Conservation (phyloP, 257 asterid genomes). For the Solanum acaule region DNA sequence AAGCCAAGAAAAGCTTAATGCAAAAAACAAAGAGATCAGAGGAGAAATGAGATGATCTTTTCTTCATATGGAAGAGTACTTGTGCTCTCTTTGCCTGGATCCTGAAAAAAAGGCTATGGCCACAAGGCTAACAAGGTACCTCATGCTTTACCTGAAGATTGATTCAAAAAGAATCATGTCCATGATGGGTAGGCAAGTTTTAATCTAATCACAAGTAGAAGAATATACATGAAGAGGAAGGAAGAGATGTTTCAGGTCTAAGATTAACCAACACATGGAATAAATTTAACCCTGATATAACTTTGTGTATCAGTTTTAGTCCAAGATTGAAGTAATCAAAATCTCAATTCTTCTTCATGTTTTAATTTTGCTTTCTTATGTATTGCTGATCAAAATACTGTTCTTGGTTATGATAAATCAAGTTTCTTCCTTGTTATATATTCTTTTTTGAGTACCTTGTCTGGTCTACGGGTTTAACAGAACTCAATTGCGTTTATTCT, state of each 20-base stretch:
- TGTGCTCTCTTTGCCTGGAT: not conserved
- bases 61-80: not conserved
- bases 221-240: constrained; percentile 1
- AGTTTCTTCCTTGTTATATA: not conserved
- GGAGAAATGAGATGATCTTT: not conserved
- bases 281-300: not conserved
- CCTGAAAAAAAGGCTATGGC: not conserved
- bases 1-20: not conserved
- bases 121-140: not conserved
- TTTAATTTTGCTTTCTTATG: not conserved
- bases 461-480: not conserved
- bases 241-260: not conserved
- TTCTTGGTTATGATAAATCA: not conserved
- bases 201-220: not conserved
- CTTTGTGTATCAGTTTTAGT: not conserved
- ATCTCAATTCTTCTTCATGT: not conserved
- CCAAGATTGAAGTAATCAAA: not conserved
- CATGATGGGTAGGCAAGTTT: constrained; percentile 6
- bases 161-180: constrained; percentile 2
- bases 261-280: not conserved
- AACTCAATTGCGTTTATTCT: not conserved
- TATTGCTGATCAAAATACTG: not conserved
- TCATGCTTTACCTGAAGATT: constrained; percentile 12
- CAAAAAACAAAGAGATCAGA: not conserved
- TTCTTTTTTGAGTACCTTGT: not conserved